Evolutionary conservation across 2,329 filamentous ascomycete species (phyloP).

Genomic region (Fusarium annulatum): DNA sequence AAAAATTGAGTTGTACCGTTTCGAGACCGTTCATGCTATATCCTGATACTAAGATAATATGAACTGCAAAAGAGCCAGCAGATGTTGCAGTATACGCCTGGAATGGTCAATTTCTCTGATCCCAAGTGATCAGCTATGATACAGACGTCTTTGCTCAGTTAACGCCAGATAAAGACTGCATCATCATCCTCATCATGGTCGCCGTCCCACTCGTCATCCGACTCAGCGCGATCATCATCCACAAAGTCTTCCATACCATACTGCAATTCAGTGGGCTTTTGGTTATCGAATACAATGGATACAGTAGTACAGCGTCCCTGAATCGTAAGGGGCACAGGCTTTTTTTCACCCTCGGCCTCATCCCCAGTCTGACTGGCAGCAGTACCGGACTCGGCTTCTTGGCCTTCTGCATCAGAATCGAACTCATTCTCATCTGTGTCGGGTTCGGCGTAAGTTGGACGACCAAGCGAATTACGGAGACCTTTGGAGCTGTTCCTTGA

Average conservation of each 20-base stretch:
- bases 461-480: slow-evolving; percentile 30
- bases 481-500: slow-evolving; percentile 37
- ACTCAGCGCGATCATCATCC: slow-evolving; percentile 65
- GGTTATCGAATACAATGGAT: slow-evolving; percentile 79
- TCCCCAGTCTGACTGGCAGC: slow-evolving; percentile 11
- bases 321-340: slow-evolving; percentile 63
- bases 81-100: neutral
- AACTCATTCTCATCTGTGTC: slow-evolving; percentile 59
- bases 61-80: neutral
- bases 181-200: slow-evolving; percentile 63
- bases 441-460: slow-evolving; percentile 56
- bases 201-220: slow-evolving; percentile 69
- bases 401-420: slow-evolving; percentile 42
- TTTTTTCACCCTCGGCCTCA: slow-evolving; percentile 3
- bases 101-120: neutral
- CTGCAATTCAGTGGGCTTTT: slow-evolving; percentile 75
- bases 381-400: slow-evolving; percentile 8
- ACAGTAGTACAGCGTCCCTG: slow-evolving; percentile 79
- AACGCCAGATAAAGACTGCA: slow-evolving; percentile 46
- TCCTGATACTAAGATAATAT: neutral
- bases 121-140: neutral
- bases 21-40: neutral
- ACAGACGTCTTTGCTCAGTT: neutral
- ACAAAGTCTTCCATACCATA: slow-evolving; percentile 80
- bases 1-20: neutral